Evolutionary conservation across 2,329 filamentous ascomycete species (phyloP), one percentile per base, ranked within the genome.

Genomic region (Ophidiomyces ophidiicola): DNA sequence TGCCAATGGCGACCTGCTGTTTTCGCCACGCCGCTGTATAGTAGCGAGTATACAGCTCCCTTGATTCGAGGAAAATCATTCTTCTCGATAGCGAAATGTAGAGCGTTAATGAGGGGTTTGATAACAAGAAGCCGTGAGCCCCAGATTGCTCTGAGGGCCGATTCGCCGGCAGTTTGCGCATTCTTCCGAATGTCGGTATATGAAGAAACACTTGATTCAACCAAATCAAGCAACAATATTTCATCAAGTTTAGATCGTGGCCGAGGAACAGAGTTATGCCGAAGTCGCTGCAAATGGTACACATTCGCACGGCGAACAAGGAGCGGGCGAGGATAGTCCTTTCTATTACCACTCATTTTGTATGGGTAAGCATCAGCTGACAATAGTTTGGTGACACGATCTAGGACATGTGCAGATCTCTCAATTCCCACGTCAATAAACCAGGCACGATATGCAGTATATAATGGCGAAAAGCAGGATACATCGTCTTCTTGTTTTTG

Each of bases 361-460:
- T 94, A 98, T 0, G 88, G 82, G 17, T 84, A 77, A 44, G 87
- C 81, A 52, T 98, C 90, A 4, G 84, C 80, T 51, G 80, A 78
- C 55, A 94, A 81, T 1, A 98, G 72, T 38, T 86, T 76, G 3
- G 82, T 76, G 10, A 96, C 79, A 14, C 90, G 74, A 57, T 98
- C 90, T 6, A 96, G 68, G 1, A 92, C 83, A 57, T 94, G 90
- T 0, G 90, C 88, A 12, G 88, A 94, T 44, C 88, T 74, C 62
- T 98, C 90, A 44, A 94, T 92, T 12, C 92, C 90, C 28, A 98
- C 87, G 53, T 98, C 90, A 1, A 93, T 86, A 52, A 98, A 96
- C 86, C 87, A 98, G 6, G 84, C 90, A 30, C 85, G 74, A 58
- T 94, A 98, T 1, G 88, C 84, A 15, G 82, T 82, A 60, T 94